Evolutionary conservation across 108 stramenopile genomes (phyloP).

Genomic region (Fragilariopsis cylindrus): DNA sequence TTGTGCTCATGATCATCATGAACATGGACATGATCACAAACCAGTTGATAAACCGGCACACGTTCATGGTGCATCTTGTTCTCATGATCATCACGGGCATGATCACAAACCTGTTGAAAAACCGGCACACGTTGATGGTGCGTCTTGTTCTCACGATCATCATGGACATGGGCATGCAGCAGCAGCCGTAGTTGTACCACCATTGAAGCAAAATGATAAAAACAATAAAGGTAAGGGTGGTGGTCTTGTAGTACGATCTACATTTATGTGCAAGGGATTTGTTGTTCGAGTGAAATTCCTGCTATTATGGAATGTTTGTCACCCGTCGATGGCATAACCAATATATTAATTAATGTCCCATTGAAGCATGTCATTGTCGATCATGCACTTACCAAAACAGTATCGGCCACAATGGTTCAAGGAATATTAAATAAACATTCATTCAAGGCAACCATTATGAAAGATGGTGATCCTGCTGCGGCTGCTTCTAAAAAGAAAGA

Average conservation of each 20-base stretch:
- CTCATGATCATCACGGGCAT: too few species aligned
- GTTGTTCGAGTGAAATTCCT: slow-evolving; percentile 7
- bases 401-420: slow-evolving; percentile 1
- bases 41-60: too few species aligned
- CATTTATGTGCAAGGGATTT: background rate
- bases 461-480: background rate
- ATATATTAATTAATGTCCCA: slow-evolving; percentile 5
- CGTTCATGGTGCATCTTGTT: too few species aligned
- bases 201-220: too few species aligned
- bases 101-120: too few species aligned
- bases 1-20: too few species aligned
- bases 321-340: slow-evolving; percentile 6
- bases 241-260: background rate
- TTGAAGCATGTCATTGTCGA: slow-evolving; percentile 7
- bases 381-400: background rate
- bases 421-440: background rate
- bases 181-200: too few species aligned
- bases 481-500: background rate
- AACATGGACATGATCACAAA: too few species aligned
- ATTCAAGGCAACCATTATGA: background rate
- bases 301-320: background rate
- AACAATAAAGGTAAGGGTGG: too few species aligned
- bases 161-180: too few species aligned
- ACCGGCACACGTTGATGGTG: too few species aligned
- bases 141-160: too few species aligned